These are phyloP conservation scores for Peniophora sp. DNA, from an alignment of 1,284 basidiomycete species.

Conservation along the genomic window DNA sequence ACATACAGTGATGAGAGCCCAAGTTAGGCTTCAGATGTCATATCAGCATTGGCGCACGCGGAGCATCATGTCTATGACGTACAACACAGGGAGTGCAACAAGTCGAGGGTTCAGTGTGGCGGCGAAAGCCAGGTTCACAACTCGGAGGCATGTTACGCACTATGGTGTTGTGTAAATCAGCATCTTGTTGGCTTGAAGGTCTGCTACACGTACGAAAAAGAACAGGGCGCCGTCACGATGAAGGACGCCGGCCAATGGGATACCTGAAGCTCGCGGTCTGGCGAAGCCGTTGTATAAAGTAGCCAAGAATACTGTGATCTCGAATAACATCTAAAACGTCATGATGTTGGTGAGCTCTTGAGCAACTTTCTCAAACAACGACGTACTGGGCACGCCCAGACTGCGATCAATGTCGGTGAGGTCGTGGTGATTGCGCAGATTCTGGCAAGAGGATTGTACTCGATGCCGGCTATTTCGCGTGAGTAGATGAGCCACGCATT, in stretches of 20 bases:
- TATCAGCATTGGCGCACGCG: neutral
- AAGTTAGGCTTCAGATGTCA: conserved; percentile 1
- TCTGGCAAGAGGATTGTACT: neutral
- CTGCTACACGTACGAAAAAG: conserved; percentile 8
- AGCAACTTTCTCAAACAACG: neutral
- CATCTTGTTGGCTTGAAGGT: too few species aligned
- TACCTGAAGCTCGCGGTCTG: conserved; percentile 9
- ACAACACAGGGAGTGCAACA: neutral
- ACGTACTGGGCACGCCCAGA: conserved; percentile 3
- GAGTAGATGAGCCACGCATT: neutral
- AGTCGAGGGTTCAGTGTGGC: neutral
- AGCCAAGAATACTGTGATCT: conserved; percentile 9
- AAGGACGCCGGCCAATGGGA: conserved; percentile 5
- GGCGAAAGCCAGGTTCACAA: neutral
- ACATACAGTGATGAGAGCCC: neutral
- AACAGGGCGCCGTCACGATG: conserved; percentile 14
- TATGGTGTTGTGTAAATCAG: too few species aligned
- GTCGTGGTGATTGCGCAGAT: neutral
- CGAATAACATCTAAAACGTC: conserved; percentile 11
- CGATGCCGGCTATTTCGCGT: neutral
- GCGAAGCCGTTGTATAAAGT: conserved; percentile 12
- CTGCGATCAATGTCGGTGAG: neutral
- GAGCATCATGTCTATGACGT: neutral
- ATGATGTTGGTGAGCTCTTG: neutral
- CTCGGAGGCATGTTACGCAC: neutral